Evolutionary conservation across 257 asterid genomes (phyloP).

Genomic region (Primulina tabacum): DNA sequence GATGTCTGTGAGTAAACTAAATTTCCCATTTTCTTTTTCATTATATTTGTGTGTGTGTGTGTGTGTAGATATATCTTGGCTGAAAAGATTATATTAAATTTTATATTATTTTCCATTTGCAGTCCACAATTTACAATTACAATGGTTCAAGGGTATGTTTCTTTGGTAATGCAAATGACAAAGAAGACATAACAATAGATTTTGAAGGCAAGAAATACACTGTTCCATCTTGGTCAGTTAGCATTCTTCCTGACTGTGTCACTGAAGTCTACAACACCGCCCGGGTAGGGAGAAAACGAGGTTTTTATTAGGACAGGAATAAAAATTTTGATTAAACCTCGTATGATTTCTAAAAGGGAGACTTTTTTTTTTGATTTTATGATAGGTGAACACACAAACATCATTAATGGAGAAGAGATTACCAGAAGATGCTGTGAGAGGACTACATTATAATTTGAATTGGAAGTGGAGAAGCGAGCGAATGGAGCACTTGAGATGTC

Average conservation of each 20-base stretch:
- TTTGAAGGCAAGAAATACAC: slow-evolving; percentile 36
- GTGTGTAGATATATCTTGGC: neutral
- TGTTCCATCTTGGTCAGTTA: slow-evolving; percentile 47
- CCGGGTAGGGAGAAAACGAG: slow-evolving; percentile 14
- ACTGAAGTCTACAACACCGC: slow-evolving; percentile 44
- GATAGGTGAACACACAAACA: slow-evolving; percentile 33
- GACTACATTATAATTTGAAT: slow-evolving; percentile 9
- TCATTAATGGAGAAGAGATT: slow-evolving; percentile 26
- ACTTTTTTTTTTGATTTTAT: neutral
- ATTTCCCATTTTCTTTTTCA: neutral
- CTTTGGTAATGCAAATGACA: slow-evolving; percentile 35
- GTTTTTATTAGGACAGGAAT: neutral
- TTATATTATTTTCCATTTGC: neutral
- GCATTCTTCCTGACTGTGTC: slow-evolving; percentile 43
- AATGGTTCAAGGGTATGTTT: slow-evolving; percentile 39
- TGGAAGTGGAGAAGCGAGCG: slow-evolving; percentile 43
- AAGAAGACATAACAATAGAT: slow-evolving; percentile 16
- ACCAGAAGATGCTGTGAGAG: slow-evolving; percentile 17
- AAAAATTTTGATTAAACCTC: no score
- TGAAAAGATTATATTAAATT: neutral
- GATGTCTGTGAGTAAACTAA: slow-evolving; percentile 26
- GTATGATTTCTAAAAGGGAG: neutral
- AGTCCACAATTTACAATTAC: slow-evolving; percentile 32
- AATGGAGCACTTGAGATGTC: slow-evolving; percentile 15
- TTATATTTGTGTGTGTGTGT: neutral